A percentile compares a stretch with the other conserved stretches of the same genome.
Conservation (phyloP, 129 eudicot genomes). For the Flaveria linearis region DNA sequence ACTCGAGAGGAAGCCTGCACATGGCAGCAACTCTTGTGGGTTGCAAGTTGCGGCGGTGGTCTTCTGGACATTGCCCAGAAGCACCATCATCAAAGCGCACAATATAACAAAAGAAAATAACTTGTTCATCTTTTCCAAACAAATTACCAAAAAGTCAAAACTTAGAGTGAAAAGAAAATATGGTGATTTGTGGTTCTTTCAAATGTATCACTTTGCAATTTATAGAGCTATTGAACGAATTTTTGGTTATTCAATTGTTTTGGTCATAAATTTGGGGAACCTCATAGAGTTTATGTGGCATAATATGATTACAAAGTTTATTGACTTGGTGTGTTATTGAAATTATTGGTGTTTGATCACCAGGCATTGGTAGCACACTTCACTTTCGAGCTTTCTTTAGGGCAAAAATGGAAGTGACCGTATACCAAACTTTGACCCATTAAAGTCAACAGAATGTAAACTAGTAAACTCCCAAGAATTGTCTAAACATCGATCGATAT, state of each 20-base stretch:
- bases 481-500: neutral
- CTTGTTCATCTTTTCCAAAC: slow-evolving; percentile 29
- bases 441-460: slow-evolving; percentile 10
- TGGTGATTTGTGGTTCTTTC: slow-evolving; percentile 9
- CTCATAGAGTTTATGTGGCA: slow-evolving; percentile 17
- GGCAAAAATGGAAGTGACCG: slow-evolving; percentile 33
- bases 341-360: slow-evolving; percentile 14
- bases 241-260: slow-evolving; percentile 16
- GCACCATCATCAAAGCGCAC: slow-evolving; percentile 20
- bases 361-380: slow-evolving; percentile 18
- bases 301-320: neutral
- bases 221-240: slow-evolving; percentile 2
- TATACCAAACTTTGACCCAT: slow-evolving; percentile 32
- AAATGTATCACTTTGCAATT: neutral
- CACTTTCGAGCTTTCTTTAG: slow-evolving; percentile 40
- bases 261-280: slow-evolving; percentile 20
- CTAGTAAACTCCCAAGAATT: neutral
- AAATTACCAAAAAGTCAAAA: neutral
- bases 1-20: slow-evolving; percentile 19
- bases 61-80: slow-evolving; percentile 18
- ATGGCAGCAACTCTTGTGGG: slow-evolving; percentile 29
- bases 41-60: slow-evolving; percentile 34
- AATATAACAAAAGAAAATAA: slow-evolving; percentile 17
- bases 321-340: slow-evolving; percentile 7
- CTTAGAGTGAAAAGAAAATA: neutral